These are phyloP conservation scores for Neurospora sp. DNA, from an alignment of 495 filamentous ascomycete species.

Conservation along the genomic window DNA sequence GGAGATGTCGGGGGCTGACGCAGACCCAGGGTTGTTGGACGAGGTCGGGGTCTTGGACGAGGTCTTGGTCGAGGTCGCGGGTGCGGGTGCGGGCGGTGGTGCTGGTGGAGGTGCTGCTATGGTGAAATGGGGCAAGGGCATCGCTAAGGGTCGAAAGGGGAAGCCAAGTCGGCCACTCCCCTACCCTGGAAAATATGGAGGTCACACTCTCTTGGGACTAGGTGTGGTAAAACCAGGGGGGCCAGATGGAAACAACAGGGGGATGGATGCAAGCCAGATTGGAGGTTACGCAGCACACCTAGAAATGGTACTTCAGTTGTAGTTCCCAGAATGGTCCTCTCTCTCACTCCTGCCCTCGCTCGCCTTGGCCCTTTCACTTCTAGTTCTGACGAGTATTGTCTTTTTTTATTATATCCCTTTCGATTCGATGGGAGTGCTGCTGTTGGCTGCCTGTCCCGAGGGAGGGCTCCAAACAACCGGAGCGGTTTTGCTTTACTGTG, in stretches of 20 bases:
- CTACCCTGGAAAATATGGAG: background rate
- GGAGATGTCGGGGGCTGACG: background rate
- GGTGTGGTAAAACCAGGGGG: background rate
- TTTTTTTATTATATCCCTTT: background rate
- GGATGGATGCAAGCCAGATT: background rate
- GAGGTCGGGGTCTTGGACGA: background rate
- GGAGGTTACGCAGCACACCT: background rate
- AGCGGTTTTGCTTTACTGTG: background rate
- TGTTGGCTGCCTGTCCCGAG: background rate
- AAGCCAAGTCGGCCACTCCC: background rate
- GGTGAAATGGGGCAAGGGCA: constrained; percentile 20
- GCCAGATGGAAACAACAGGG: background rate
- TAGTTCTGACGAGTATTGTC: background rate
- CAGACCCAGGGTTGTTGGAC: background rate
- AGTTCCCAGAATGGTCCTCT: background rate
- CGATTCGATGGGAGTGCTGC: background rate
- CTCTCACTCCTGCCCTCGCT: background rate
- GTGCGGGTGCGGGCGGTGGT: background rate
- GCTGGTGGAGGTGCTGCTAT: constrained; percentile 1
- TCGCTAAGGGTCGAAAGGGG: constrained; percentile 5
- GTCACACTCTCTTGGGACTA: background rate
- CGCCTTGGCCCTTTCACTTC: background rate
- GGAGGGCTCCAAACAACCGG: background rate
- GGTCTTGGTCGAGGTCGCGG: constrained; percentile 11
- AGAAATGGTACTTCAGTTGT: background rate